A percentile compares a stretch with the other conserved stretches of the same genome.
Conservation (phyloP, 257 asterid species). For the Capsicum pubescens region DNA sequence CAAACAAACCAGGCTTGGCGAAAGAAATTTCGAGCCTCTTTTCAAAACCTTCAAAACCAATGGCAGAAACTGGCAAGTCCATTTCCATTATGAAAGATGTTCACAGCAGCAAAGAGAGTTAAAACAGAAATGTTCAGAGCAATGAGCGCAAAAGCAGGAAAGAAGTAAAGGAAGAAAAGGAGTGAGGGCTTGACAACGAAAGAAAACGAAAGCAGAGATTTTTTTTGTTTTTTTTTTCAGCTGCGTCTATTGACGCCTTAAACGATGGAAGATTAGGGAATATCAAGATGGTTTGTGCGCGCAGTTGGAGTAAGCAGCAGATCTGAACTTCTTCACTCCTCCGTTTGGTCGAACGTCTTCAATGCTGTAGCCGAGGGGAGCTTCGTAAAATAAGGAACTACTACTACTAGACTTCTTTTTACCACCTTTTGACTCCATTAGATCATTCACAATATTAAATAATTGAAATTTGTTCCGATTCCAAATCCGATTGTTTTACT, state of each 20-base stretch:
- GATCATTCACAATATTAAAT: conserved; percentile 52
- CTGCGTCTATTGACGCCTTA: conserved; percentile 63
- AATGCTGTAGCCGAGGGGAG: conserved; percentile 92
- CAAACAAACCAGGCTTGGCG: conserved; percentile 66
- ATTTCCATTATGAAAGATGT: conserved; percentile 38
- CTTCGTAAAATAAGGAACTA: conserved; percentile 85
- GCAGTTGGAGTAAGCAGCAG: conserved; percentile 99
- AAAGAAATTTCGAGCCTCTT: conserved; percentile 84
- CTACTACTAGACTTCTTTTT: conserved; percentile 82
- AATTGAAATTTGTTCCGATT: too few species aligned
- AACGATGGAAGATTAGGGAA: conserved; percentile 20
- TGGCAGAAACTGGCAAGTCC: conserved; percentile 69
- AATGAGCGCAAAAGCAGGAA: conserved; percentile 39
- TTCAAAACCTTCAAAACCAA: conserved; percentile 88
- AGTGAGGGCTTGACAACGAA: conserved; percentile 37
- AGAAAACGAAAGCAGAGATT: conserved; percentile 33
- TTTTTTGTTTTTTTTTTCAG: not conserved
- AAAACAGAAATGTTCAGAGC: conserved; percentile 23
- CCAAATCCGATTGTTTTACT: too few species aligned
- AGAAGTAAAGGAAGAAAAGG: conserved; percentile 61
- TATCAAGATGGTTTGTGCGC: conserved; percentile 98
- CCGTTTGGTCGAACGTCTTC: conserved; percentile 97
- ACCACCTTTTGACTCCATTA: conserved; percentile 95
- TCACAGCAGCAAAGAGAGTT: conserved; percentile 10
- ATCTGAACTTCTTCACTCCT: conserved; percentile 91